Percentiles rank a stretch among this genome's conserved stretches.
These are phyloP conservation scores for Lactarius trivialis DNA, from an alignment of 768 basidiomycete genomes.

Conservation along the genomic window DNA sequence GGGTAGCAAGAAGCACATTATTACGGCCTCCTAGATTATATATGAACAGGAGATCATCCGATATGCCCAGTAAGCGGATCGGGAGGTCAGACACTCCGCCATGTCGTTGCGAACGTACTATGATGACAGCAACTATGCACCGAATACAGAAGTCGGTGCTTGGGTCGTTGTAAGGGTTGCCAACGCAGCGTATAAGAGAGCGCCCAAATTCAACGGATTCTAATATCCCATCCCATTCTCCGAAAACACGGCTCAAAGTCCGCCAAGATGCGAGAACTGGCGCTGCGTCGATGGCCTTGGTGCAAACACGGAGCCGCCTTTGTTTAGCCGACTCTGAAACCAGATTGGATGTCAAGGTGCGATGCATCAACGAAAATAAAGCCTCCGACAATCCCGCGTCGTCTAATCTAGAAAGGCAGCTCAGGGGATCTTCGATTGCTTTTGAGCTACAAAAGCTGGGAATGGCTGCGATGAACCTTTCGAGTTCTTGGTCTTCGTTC, in stretches of 20 bases:
- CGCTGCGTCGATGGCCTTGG: background rate
- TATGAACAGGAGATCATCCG: background rate
- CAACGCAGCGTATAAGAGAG: background rate
- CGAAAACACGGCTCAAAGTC: background rate
- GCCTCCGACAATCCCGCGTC: background rate
- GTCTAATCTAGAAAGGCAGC: background rate
- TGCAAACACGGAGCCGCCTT: background rate
- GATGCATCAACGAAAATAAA: background rate
- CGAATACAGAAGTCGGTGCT: background rate
- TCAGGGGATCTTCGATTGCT: background rate
- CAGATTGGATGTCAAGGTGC: background rate
- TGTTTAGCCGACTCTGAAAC: background rate
- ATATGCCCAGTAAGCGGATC: background rate
- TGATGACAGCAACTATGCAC: background rate
- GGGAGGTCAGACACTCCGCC: background rate
- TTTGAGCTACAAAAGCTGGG: background rate
- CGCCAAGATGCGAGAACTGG: background rate
- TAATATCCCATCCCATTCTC: background rate
- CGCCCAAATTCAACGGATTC: background rate
- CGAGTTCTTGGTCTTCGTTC: background rate
- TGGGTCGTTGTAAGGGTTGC: background rate
- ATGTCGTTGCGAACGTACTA: background rate
- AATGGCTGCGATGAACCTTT: background rate
- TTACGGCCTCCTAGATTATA: background rate
- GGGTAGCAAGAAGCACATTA: conserved; percentile 1